phyloP scores from a whole-genome alignment of 1,139 yeast genomes.

The Yamadazyma membranifaciens region DNA sequence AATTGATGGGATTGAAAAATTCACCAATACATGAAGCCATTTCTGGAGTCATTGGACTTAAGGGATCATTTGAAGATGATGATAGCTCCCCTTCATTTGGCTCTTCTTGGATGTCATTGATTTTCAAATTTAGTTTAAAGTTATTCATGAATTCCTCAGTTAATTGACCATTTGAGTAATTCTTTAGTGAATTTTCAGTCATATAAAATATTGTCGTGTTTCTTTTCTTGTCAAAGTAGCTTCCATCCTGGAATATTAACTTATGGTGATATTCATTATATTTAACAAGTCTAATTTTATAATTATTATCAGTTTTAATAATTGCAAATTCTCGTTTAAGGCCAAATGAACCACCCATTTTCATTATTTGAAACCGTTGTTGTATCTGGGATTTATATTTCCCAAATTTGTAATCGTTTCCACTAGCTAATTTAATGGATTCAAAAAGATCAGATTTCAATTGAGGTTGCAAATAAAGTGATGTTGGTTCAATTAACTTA shows the following conservation, averaged over 20 bases:
- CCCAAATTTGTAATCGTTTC: conserved; percentile 2
- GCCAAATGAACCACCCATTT: conserved; percentile 8
- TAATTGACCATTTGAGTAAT: no score
- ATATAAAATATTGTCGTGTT: no score
- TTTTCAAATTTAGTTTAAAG: no score
- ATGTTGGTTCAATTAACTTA: not conserved
- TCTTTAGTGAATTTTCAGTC: no score
- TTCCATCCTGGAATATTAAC: conserved; percentile 7
- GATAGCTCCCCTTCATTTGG: no score
- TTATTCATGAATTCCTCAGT: no score
- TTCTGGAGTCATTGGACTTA: no score
- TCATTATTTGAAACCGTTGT: conserved; percentile 6
- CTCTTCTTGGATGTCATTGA: no score
- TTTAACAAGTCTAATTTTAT: conserved; percentile 5
- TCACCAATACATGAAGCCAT: no score
- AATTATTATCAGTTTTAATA: conserved; percentile 5
- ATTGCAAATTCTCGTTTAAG: conserved; percentile 8
- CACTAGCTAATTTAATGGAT: not conserved
- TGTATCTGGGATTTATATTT: conserved; percentile 3
- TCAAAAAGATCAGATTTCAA: no score
- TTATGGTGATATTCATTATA: not conserved
- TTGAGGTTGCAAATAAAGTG: not conserved
- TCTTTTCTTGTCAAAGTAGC: conserved; percentile 3
- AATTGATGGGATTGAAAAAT: no score
- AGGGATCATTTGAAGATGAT: no score